Conservation (phyloP, 2,329 filamentous ascomycete genomes). For the Teratosphaeria destructans region DNA sequence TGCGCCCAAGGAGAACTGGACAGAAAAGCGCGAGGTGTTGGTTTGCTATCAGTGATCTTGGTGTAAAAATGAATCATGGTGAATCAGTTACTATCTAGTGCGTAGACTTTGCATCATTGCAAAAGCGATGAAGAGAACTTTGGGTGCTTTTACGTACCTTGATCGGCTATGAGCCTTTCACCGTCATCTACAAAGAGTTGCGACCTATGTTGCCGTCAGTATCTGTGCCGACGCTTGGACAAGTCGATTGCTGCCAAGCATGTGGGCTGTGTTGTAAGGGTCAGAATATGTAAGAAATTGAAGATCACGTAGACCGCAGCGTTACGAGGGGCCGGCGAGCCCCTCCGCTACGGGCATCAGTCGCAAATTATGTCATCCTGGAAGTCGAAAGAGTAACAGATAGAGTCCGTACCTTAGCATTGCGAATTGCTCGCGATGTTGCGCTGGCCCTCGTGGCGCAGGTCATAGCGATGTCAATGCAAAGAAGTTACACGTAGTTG, state of each 20-base stretch:
- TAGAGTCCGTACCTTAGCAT: not conserved
- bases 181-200: not conserved
- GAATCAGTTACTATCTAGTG: conserved; percentile 13
- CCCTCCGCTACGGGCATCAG: conserved; percentile 79
- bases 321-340: conserved; percentile 86
- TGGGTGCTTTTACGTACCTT: not conserved
- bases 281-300: conserved; percentile 98
- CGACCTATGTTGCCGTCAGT: not conserved
- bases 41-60: conserved; percentile 29
- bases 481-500: not conserved
- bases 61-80: conserved; percentile 21
- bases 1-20: not conserved
- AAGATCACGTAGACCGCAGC: conserved; percentile 71
- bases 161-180: not conserved
- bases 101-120: conserved; percentile 11
- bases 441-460: not conserved
- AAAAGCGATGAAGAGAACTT: not conserved
- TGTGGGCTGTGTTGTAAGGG: not conserved
- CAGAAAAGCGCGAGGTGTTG: not conserved
- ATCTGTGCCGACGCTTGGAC: not conserved
- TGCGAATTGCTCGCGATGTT: not conserved
- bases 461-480: not conserved
- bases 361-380: conserved; percentile 98
- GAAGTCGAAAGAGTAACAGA: not conserved
- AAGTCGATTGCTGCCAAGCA: not conserved